Conservation (phyloP, 768 basidiomycete genomes). For the Leccinum barrowsii region DNA sequence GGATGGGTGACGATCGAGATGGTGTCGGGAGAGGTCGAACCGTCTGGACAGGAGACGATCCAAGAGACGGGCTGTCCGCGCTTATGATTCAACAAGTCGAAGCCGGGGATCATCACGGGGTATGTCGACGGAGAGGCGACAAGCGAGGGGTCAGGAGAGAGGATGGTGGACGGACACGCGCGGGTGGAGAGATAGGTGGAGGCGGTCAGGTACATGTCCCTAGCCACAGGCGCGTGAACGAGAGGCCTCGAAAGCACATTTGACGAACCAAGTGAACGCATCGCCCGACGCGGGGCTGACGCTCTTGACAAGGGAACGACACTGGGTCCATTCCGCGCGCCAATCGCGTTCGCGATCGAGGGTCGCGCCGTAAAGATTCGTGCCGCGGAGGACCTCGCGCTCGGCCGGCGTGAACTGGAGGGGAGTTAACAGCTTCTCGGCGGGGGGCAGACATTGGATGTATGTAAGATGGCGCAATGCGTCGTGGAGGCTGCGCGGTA, state of each 20-base stretch:
- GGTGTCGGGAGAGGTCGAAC: conserved; percentile 22
- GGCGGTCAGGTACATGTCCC: conserved; percentile 69
- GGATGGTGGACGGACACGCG: conserved; percentile 83
- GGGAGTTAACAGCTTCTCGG: conserved; percentile 60
- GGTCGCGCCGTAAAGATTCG: conserved; percentile 79
- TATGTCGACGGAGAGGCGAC: conserved; percentile 49
- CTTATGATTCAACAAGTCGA: conserved; percentile 85
- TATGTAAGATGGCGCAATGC: conserved; percentile 53
- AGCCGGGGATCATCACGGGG: conserved; percentile 81
- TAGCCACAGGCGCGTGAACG: conserved; percentile 27
- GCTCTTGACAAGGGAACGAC: conserved; percentile 33
- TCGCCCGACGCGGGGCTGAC: conserved; percentile 37
- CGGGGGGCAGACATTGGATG: conserved; percentile 52
- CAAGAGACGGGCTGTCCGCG: conserved; percentile 81
- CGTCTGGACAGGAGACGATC: conserved; percentile 49
- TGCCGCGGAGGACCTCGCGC: conserved; percentile 64
- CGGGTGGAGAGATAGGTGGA: conserved; percentile 82
- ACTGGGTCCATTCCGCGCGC: conserved; percentile 59
- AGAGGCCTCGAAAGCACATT: conserved; percentile 19
- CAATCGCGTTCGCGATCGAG: conserved; percentile 60
- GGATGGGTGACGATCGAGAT: conserved; percentile 59
- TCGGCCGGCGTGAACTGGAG: conserved; percentile 68
- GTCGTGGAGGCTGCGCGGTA: conserved; percentile 13
- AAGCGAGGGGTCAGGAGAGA: conserved; percentile 55
- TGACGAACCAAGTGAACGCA: conserved; percentile 63